Conservation (phyloP, 371 early-diverging fungal genomes). For the Actinomortierella wolfii region DNA sequence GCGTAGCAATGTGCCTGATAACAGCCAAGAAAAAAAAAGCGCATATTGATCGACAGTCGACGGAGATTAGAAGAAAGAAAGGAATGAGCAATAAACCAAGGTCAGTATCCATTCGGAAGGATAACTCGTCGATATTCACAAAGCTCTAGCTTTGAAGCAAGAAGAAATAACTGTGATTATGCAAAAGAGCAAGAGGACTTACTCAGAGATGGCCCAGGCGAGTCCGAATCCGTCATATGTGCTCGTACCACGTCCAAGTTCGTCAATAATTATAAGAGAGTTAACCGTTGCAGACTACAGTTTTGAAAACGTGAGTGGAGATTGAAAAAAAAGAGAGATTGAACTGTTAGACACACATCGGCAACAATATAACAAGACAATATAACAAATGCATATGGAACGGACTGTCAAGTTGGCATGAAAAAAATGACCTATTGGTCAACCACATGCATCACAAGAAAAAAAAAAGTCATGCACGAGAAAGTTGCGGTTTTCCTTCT, state of each 20-base stretch:
- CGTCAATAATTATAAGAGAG: conserved; percentile 98
- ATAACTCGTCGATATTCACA: no score
- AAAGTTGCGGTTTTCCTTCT: no score
- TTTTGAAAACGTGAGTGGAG: conserved; percentile 2
- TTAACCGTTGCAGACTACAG: conserved; percentile 74
- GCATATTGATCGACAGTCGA: neutral
- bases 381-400: no score
- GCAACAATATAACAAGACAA: no score
- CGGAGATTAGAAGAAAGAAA: neutral
- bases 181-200: conserved; percentile 33
- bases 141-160: neutral
- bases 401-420: no score
- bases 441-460: no score
- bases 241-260: conserved; percentile 98
- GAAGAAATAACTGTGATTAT: neutral
- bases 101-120: no score
- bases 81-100: conserved; percentile 2
- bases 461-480: no score
- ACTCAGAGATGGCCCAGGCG: conserved; percentile 97
- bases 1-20: conserved; percentile 76
- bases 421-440: no score
- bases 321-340: conserved; percentile 2
- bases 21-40: conserved; percentile 2
- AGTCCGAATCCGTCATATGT: conserved; percentile 98
- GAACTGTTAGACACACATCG: no score